Evolutionary conservation across 805 yeast genomes (phyloP).

Genomic region (Wickerhamiella brachini): DNA sequence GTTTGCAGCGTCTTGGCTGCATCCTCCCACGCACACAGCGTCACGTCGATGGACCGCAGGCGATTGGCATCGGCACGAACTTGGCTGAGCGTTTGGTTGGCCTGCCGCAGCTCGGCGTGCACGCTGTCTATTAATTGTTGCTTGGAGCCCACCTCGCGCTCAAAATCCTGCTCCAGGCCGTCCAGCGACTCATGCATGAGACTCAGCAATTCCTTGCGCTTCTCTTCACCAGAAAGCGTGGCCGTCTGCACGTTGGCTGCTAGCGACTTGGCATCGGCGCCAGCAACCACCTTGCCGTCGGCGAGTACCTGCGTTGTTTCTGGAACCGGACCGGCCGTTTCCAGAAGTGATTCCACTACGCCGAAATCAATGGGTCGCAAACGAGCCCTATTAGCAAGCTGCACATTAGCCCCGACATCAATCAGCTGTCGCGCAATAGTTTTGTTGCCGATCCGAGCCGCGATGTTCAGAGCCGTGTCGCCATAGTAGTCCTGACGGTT

Average conservation of each 20-base stretch:
- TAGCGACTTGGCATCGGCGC: background rate
- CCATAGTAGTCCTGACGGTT: conserved; percentile 90
- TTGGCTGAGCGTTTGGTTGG: conserved; percentile 38
- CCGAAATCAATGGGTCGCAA: conserved; percentile 81
- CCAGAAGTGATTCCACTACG: conserved; percentile 27
- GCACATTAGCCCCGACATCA: conserved; percentile 78
- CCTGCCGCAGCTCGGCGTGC: conserved; percentile 43
- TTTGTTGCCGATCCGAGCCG: conserved; percentile 75
- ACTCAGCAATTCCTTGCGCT: conserved; percentile 33
- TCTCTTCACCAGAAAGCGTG: conserved; percentile 12
- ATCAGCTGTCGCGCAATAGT: conserved; percentile 67
- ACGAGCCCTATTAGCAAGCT: conserved; percentile 71
- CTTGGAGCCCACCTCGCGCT: conserved; percentile 40
- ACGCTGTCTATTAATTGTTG: conserved; percentile 37
- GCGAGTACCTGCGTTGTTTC: background rate
- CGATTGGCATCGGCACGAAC: conserved; percentile 27
- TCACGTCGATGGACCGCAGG: conserved; percentile 38
- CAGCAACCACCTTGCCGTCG: conserved; percentile 2
- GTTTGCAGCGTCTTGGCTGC: conserved; percentile 33
- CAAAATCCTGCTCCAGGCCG: conserved; percentile 45
- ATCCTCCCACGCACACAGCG: conserved; percentile 17
- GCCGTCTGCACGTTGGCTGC: background rate
- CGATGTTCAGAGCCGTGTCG: conserved; percentile 86
- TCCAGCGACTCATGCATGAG: conserved; percentile 38
- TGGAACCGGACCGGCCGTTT: background rate